Evolutionary conservation across 2,329 filamentous ascomycete species (phyloP), one percentile per base, ranked within the genome.

Genomic region (Aureobasidium musti): DNA sequence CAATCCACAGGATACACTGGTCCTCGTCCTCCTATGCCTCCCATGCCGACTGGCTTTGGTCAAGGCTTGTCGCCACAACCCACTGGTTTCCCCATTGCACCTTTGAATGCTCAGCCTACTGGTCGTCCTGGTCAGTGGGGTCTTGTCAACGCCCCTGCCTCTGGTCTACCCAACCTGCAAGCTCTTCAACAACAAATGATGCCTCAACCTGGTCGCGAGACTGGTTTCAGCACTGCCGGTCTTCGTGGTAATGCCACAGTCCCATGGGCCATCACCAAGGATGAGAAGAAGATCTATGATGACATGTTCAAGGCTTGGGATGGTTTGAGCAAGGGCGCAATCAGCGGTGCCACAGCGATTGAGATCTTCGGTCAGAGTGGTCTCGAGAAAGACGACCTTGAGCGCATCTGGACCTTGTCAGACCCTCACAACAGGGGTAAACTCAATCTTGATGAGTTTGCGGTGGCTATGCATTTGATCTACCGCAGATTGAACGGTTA

Each of bases 351-450:
- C 72, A 92, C 95, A 72, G 94, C 95, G 17, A 95, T 98, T 74
- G 95, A 99, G 78, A 96, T 99, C 68, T 94, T 99, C 77, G 91
- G 93, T 10, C 95, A 99, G 77, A 97, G 93, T 81, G 95, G 95
- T 49, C 82, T 99, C 35, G 91, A 95, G 56, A 96, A 96, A 78
- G 82, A 89, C 30, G 95, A 98, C 72, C 82, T 99, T 43, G 95
- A 98, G 78, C 86, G 90, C 37, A 89, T 98, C 60, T 99, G 95
- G 95, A 98, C 95, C 11, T 82, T 99, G 67, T 90, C 94, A 3
- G 95, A 99, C 76, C 90, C 93, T 37, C 90, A 93, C 70, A 97
- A 99, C 78, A 95, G 95, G 77, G 95, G 95, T 21, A 90, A 93
- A 66, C 84, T 99, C 35, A 93, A 99, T 73, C 86, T 98, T 74